phyloP scores from a whole-genome alignment of 805 yeast species.

The Cyberlindnera galapagoensis region DNA sequence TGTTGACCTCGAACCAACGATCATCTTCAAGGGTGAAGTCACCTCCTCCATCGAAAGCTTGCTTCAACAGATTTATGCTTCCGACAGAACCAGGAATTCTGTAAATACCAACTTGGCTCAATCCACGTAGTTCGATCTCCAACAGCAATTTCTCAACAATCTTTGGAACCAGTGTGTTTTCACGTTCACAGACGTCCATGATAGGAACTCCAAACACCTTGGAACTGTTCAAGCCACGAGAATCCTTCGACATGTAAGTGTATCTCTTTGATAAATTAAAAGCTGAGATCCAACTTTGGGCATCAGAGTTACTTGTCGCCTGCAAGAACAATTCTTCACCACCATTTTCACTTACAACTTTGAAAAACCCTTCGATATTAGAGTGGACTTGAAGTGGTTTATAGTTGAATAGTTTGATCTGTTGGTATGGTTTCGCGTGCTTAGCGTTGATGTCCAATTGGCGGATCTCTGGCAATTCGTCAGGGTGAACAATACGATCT shows the following conservation, averaged over 20 bases:
- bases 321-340: conserved; percentile 62
- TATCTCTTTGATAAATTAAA: conserved; percentile 34
- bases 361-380: conserved; percentile 36
- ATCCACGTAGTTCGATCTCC: conserved; percentile 80
- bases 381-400: conserved; percentile 31
- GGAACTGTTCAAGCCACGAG: conserved; percentile 33
- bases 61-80: conserved; percentile 45
- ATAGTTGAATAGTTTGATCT: conserved; percentile 38
- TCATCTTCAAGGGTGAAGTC: conserved; percentile 43
- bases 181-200: conserved; percentile 67
- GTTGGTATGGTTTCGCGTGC: conserved; percentile 42
- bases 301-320: conserved; percentile 52
- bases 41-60: conserved; percentile 47
- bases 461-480: conserved; percentile 54
- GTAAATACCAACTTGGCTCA: conserved; percentile 87
- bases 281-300: conserved; percentile 65
- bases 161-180: conserved; percentile 52
- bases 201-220: conserved; percentile 86
- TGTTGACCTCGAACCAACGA: conserved; percentile 72
- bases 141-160: conserved; percentile 60
- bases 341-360: conserved; percentile 33
- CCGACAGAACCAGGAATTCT: conserved; percentile 64
- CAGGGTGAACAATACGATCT: conserved; percentile 42
- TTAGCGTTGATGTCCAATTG: conserved; percentile 30
- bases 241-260: conserved; percentile 35